Evolutionary conservation across 2,329 filamentous ascomycete species (phyloP).

Genomic region (Cercospora nicotianae): DNA sequence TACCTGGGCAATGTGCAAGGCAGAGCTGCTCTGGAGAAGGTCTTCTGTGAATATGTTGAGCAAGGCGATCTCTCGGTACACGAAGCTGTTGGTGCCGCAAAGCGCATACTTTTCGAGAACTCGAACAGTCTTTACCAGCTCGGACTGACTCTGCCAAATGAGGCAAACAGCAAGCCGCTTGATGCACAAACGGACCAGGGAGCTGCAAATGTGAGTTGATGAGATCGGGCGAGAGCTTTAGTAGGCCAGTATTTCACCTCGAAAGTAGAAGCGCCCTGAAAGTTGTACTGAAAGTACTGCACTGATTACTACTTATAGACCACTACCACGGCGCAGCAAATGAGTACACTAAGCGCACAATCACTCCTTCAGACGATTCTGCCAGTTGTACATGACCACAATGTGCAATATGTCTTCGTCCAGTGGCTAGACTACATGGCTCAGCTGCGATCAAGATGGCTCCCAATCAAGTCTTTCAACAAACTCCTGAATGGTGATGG

Average conservation of each 20-base stretch:
- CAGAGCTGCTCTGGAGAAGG: conserved; percentile 66
- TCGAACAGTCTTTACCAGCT: conserved; percentile 74
- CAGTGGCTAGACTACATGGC: conserved; percentile 80
- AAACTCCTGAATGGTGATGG: conserved; percentile 36
- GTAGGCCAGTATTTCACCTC: not conserved
- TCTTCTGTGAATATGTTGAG: conserved; percentile 67
- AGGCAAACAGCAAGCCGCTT: not conserved
- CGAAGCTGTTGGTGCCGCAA: conserved; percentile 64
- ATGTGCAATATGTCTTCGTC: conserved; percentile 63
- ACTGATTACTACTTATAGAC: not conserved
- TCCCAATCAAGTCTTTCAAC: conserved; percentile 58
- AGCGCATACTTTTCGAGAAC: conserved; percentile 73
- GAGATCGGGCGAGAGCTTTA: not conserved
- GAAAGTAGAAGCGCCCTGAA: not conserved
- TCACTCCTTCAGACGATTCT: not conserved
- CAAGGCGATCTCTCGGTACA: conserved; percentile 60
- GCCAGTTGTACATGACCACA: not conserved
- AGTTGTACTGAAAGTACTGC: not conserved
- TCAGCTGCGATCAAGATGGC: conserved; percentile 63
- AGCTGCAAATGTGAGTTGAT: not conserved
- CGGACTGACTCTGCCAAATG: conserved; percentile 32
- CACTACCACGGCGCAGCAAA: not conserved
- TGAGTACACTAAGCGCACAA: not conserved
- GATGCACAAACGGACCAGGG: not conserved
- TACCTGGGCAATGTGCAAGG: conserved; percentile 71